Percentiles rank a stretch among this genome's conserved stretches.
These are phyloP conservation scores for Heliocybe sulcata DNA, from an alignment of 1,284 basidiomycete genomes.

Conservation along the genomic window DNA sequence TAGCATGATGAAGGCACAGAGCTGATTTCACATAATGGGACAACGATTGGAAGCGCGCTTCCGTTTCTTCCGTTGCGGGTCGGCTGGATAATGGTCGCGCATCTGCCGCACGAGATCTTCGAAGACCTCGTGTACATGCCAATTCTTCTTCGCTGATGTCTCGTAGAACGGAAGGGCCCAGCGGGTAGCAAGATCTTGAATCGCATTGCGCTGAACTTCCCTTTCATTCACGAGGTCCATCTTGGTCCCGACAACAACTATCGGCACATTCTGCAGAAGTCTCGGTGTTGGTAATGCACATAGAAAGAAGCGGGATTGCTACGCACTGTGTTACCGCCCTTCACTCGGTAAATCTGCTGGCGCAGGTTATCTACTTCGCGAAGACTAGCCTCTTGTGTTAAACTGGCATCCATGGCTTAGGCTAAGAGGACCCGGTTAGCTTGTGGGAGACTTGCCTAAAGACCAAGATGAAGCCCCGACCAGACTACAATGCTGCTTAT, in stretches of 20 bases:
- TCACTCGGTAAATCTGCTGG: conserved; percentile 76
- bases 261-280: conserved; percentile 51
- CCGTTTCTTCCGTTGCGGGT: conserved; percentile 17
- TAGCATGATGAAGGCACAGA: background rate
- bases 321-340: conserved; percentile 57
- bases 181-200: conserved; percentile 54
- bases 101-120: conserved; percentile 74
- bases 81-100: conserved; percentile 53
- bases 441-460: conserved; percentile 49
- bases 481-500: conserved; percentile 34
- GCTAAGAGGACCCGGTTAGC: background rate
- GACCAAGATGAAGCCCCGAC: conserved; percentile 75
- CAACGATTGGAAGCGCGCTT: background rate
- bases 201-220: conserved; percentile 64
- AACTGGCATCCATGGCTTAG: conserved; percentile 29
- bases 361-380: conserved; percentile 73
- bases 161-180: conserved; percentile 83
- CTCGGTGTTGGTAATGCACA: background rate
- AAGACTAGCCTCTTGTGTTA: conserved; percentile 73
- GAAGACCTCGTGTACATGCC: conserved; percentile 76
- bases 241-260: conserved; percentile 87
- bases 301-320: background rate
- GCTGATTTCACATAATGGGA: background rate
- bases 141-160: conserved; percentile 76
- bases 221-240: conserved; percentile 78